Evolutionary conservation across 768 basidiomycete genomes (phyloP).

Genomic region (Lyophyllum atratum): DNA sequence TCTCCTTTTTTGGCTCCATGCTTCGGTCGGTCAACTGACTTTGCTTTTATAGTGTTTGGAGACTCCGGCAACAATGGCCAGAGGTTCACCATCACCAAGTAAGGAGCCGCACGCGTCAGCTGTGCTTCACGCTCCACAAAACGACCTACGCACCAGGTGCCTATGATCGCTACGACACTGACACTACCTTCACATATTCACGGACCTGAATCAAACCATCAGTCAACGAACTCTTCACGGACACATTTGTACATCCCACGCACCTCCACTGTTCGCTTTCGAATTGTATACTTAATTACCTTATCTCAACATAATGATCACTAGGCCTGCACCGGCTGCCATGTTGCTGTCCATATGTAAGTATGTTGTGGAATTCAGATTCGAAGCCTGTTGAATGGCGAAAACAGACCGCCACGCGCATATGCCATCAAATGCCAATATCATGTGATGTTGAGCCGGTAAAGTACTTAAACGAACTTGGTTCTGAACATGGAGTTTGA

Average conservation of each 20-base stretch:
- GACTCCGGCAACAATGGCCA: constrained; percentile 40
- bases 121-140: constrained; percentile 5
- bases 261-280: constrained; percentile 5
- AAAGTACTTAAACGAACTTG: constrained; percentile 17
- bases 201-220: constrained; percentile 1
- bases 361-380: constrained; percentile 7
- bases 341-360: neutral
- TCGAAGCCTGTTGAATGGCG: constrained; percentile 8
- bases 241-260: constrained; percentile 13
- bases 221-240: constrained; percentile 7
- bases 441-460: constrained; percentile 23
- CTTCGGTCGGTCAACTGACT: neutral
- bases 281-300: constrained; percentile 17
- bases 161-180: constrained; percentile 13
- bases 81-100: constrained; percentile 43
- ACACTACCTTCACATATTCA: constrained; percentile 12
- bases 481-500: constrained; percentile 9
- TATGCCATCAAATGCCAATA: constrained; percentile 17
- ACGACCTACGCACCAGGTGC: neutral
- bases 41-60: constrained; percentile 29
- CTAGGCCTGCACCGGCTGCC: constrained; percentile 5
- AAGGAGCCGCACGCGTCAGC: constrained; percentile 14
- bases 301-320: constrained; percentile 12
- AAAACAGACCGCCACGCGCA: neutral
- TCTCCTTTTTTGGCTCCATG: constrained; percentile 7